phyloP scores from a whole-genome alignment of 2,329 filamentous ascomycete genomes.

The Trichoderma harzianum region DNA sequence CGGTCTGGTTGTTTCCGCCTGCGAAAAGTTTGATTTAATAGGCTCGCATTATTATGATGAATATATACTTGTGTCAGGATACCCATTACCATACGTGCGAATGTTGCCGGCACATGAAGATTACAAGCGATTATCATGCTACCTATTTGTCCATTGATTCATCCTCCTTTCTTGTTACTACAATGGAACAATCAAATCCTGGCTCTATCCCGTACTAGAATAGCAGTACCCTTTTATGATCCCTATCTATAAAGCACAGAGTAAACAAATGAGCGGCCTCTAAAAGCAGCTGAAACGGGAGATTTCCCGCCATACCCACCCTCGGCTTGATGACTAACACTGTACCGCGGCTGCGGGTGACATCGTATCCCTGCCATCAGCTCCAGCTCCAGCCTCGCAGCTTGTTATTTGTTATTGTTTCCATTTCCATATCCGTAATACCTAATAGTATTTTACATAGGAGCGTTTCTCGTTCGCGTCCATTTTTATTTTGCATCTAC shows the following conservation, averaged over 20 bases:
- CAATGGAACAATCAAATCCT: neutral
- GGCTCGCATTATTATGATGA: slow-evolving; percentile 5
- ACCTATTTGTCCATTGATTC: neutral
- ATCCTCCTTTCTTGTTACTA: neutral
- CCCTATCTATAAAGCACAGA: neutral
- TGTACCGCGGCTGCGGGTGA: slow-evolving; percentile 28
- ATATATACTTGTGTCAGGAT: neutral
- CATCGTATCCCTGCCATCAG: slow-evolving; percentile 24
- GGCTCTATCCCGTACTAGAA: neutral
- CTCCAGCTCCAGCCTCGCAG: slow-evolving; percentile 8
- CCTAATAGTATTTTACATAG: neutral
- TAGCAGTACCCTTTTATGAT: neutral
- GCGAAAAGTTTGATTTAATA: slow-evolving; percentile 9
- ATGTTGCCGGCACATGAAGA: neutral
- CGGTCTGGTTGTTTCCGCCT: neutral
- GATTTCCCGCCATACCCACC: neutral
- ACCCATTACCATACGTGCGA: neutral
- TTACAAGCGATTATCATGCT: neutral
- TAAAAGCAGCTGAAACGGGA: neutral
- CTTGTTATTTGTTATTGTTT: slow-evolving; percentile 9
- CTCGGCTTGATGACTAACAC: neutral
- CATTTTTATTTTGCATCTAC: neutral
- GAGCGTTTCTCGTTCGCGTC: neutral
- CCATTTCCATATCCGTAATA: slow-evolving; percentile 1
- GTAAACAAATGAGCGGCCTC: neutral